These are phyloP conservation scores for Hemileccinum impolitum DNA, from an alignment of 768 basidiomycete genomes.

Conservation along the genomic window DNA sequence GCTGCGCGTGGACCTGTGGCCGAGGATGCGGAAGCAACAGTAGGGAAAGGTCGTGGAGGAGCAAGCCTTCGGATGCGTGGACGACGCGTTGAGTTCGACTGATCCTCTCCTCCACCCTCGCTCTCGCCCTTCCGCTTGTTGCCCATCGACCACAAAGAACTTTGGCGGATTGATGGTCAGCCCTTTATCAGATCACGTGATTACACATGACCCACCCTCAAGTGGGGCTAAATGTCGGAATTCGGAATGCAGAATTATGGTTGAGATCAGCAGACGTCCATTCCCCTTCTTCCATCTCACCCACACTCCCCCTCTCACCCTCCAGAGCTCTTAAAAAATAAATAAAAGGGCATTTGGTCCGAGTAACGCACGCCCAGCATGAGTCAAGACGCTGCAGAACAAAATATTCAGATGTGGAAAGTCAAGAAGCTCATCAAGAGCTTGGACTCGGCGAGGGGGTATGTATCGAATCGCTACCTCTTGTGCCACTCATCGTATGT, in stretches of 20 bases:
- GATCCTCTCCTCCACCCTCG: background rate
- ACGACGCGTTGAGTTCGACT: constrained; percentile 15
- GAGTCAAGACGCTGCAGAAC: constrained; percentile 85
- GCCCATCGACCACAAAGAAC: constrained; percentile 6
- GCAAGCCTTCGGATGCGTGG: constrained; percentile 59
- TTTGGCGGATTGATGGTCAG: no score
- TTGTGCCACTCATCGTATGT: constrained; percentile 21
- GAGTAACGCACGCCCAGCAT: constrained; percentile 45
- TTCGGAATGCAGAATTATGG: constrained; percentile 8
- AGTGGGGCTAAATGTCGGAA: constrained; percentile 14
- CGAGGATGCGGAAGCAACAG: constrained; percentile 68
- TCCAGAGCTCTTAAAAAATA: constrained; percentile 6
- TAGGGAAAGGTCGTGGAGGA: constrained; percentile 73
- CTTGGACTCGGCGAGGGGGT: constrained; percentile 76
- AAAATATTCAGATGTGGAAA: constrained; percentile 98
- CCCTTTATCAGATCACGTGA: constrained; percentile 8
- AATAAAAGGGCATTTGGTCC: constrained; percentile 5
- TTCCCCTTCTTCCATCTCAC: constrained; percentile 7
- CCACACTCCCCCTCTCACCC: constrained; percentile 24
- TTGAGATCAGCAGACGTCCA: constrained; percentile 1
- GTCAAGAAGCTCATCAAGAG: constrained; percentile 99
- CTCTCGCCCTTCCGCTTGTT: constrained; percentile 23
- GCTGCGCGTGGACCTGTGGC: constrained; percentile 79
- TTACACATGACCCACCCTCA: constrained; percentile 19
- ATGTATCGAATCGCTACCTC: constrained; percentile 3